Evolutionary conservation across 2,329 filamentous ascomycete genomes (phyloP).

Genomic region (Penicillium sp.): DNA sequence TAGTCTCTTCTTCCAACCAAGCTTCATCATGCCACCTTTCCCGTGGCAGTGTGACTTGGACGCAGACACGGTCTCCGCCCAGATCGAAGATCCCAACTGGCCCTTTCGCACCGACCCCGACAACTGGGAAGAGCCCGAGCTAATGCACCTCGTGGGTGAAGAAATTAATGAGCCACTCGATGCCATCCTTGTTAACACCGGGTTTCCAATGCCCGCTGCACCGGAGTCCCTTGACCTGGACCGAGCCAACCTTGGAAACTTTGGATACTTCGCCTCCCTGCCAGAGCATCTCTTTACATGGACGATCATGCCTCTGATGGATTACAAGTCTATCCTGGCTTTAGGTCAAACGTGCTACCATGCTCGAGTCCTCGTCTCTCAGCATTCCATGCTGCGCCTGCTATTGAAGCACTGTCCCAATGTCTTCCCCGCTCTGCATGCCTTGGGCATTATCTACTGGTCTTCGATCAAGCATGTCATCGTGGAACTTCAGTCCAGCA

Average conservation of each 20-base stretch:
- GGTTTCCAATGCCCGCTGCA: too few species aligned
- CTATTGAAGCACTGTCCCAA: background rate
- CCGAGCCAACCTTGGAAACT: background rate
- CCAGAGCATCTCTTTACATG: background rate
- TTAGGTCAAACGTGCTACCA: background rate
- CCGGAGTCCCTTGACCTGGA: too few species aligned
- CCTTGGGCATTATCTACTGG: background rate
- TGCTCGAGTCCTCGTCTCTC: background rate
- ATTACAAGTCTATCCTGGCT: background rate
- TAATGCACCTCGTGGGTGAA: background rate
- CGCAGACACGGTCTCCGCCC: background rate
- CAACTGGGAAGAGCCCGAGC: background rate
- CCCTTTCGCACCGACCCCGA: background rate
- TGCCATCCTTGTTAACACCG: background rate
- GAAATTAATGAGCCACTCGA: background rate
- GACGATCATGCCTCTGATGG: background rate
- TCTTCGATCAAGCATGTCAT: background rate
- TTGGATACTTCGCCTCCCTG: background rate
- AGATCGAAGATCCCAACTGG: background rate
- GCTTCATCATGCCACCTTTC: background rate
- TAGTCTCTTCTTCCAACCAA: background rate
- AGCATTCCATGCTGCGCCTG: background rate
- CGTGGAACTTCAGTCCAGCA: constrained; percentile 4
- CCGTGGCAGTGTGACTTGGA: background rate
- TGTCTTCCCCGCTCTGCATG: background rate